Base-by-base conservation (phyloP, 1,139 yeast genomes). In the Nakaseomyces nivariensis region DNA sequence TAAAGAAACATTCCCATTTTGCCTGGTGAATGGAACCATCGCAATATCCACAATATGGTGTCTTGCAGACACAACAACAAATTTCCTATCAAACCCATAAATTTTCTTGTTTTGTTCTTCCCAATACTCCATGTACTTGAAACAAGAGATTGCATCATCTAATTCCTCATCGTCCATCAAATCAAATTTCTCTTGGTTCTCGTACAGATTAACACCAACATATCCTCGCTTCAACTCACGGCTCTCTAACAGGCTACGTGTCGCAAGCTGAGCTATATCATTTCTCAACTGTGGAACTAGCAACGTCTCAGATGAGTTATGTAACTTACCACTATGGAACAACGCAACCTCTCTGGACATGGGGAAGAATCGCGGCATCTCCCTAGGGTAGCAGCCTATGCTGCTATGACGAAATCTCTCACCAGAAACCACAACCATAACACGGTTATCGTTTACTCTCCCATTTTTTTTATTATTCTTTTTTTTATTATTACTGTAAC, bases 1-100 rank as follows among this genome's bases (percentile, higher is more conserved):
- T 50, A 51, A 11, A 52, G 52, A 17, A 52, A 26, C 34, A 41
- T 29, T 41, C 10, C 34, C 34, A 13, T 27, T 43, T 27, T 38
- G 43, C 4, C 34, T 40, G 29, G 56, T 51, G 50, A 59, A 63
- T 1, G 60, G 51, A 6, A 53, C 48, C 64, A 63, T 61, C 4
- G 57, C 52, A 4, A 64, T 36, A 17, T 63, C 60, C 9, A 59
- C 59, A 13, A 64, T 48, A 46, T 62, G 61, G 49, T 64, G 68
- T 48, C 67, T 55, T 7, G 64, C 58, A 4, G 67, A 56, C 1
- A 64, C 51, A 32, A 63, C 51, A 1, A 58, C 54, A 33, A 54
- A 51, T 17, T 56, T 51, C n/a, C 45, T 47, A 24, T 49, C 50
- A 6, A 38, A 26, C 11, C 51, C 52, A 43, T 48, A 56, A 10